A percentile compares a stretch with the other conserved stretches of the same genome.
Evolutionary conservation across 1,284 basidiomycete species (phyloP).

Genomic region (Caloboletus firmus): DNA sequence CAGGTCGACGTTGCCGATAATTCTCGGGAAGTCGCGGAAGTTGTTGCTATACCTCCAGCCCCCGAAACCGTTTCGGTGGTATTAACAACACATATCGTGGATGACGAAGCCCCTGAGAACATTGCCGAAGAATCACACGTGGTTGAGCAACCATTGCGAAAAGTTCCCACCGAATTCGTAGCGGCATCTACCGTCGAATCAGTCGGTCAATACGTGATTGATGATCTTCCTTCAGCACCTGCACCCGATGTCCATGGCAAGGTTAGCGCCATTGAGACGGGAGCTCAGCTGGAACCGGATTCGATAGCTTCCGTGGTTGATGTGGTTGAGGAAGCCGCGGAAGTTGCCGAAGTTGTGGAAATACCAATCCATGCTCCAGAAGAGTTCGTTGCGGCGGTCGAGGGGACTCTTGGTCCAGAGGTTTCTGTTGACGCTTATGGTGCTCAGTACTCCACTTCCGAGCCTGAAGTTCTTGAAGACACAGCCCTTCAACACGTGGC

Average conservation of each 20-base stretch:
- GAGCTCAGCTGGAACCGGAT: constrained; percentile 16
- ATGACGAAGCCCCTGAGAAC: neutral
- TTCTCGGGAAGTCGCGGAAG: constrained; percentile 1
- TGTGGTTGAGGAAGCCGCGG: constrained; percentile 15
- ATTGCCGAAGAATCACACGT: constrained; percentile 6
- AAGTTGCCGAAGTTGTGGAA: constrained; percentile 8
- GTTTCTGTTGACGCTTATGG: constrained; percentile 31
- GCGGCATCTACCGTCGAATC: constrained; percentile 13
- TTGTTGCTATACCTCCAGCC: constrained; percentile 3
- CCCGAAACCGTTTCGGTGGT: constrained; percentile 4
- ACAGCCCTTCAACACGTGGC: constrained; percentile 1
- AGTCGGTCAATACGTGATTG: constrained; percentile 1
- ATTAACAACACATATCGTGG: neutral
- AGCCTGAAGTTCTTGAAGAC: neutral
- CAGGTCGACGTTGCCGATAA: constrained; percentile 4
- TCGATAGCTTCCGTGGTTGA: constrained; percentile 7
- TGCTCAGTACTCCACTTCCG: constrained; percentile 1
- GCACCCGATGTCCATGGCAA: neutral
- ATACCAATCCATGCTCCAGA: constrained; percentile 36
- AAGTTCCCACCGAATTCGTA: constrained; percentile 4
- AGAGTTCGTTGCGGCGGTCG: constrained; percentile 37
- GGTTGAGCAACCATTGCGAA: constrained; percentile 5
- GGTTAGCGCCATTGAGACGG: constrained; percentile 11
- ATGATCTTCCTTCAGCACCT: constrained; percentile 4
- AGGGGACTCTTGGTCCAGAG: constrained; percentile 41